phyloP scores from a whole-genome alignment of 1,284 basidiomycete genomes.

The Afroboletus lepidellus region DNA sequence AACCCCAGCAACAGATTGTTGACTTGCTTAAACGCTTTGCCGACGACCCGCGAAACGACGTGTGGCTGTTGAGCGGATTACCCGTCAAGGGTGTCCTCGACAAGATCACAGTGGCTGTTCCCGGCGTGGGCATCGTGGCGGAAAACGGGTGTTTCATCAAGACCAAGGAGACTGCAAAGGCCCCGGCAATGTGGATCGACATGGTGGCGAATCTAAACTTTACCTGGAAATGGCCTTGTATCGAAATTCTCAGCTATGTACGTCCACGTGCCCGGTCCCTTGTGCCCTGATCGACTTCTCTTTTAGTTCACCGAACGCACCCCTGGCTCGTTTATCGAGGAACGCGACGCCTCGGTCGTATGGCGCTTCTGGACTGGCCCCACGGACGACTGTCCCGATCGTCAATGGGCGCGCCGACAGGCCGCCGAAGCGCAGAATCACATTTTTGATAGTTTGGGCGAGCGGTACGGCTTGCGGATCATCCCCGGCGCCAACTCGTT shows the following conservation, averaged over 20 bases:
- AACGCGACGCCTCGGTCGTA: constrained; percentile 79
- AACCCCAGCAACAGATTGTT: constrained; percentile 53
- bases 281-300: background rate
- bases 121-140: constrained; percentile 78
- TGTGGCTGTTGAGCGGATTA: constrained; percentile 82
- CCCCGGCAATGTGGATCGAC: constrained; percentile 61
- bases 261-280: constrained; percentile 28
- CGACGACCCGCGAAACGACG: constrained; percentile 68
- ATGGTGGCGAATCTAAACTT: constrained; percentile 79
- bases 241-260: constrained; percentile 82
- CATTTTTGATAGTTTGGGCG: constrained; percentile 82
- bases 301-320: constrained; percentile 83
- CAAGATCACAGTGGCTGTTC: constrained; percentile 56
- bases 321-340: constrained; percentile 81
- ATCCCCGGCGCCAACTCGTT: constrained; percentile 77
- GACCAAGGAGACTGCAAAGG: constrained; percentile 39
- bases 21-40: constrained; percentile 59
- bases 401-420: constrained; percentile 80
- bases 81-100: constrained; percentile 64
- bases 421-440: constrained; percentile 90
- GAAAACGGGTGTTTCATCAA: constrained; percentile 88
- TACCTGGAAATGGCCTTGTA: constrained; percentile 74
- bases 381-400: constrained; percentile 47
- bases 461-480: constrained; percentile 77
- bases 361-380: constrained; percentile 79